Percentiles rank a stretch among this genome's conserved stretches.
These are phyloP conservation scores for Eucommia ulmoides DNA, from an alignment of 257 asterid species.

Conservation along the genomic window DNA sequence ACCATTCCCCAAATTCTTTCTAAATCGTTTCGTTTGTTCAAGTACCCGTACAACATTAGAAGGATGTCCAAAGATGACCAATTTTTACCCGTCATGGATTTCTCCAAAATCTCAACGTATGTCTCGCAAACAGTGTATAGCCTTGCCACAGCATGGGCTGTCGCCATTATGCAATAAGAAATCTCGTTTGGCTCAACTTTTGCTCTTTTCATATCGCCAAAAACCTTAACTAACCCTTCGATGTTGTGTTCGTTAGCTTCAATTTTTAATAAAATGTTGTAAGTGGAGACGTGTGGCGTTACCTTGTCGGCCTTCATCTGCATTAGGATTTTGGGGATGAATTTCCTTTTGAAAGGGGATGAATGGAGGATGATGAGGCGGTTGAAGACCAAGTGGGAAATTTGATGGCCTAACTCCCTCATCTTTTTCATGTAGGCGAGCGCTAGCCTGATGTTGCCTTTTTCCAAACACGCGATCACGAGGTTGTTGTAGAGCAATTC, in stretches of 20 bases:
- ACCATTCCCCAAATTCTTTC: constrained; percentile 47
- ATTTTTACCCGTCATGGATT: constrained; percentile 53
- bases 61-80: constrained; percentile 84
- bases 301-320: constrained; percentile 91
- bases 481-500: constrained; percentile 73
- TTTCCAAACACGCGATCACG: constrained; percentile 83
- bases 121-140: constrained; percentile 62
- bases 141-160: constrained; percentile 84
- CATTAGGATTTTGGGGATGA: constrained; percentile 43
- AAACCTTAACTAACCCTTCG: constrained; percentile 49
- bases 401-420: constrained; percentile 67
- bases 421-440: constrained; percentile 76
- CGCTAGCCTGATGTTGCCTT: constrained; percentile 56
- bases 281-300: constrained; percentile 59
- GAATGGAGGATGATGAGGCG: constrained; percentile 81
- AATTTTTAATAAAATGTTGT: constrained; percentile 60
- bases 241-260: constrained; percentile 70
- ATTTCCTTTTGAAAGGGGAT: constrained; percentile 50
- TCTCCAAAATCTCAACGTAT: constrained; percentile 45
- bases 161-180: constrained; percentile 63
- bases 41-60: constrained; percentile 48
- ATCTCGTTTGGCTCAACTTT: constrained; percentile 70
- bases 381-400: constrained; percentile 70
- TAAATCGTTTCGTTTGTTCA: constrained; percentile 51
- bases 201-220: constrained; percentile 49